Percentiles rank a stretch among this genome's conserved stretches.
These are phyloP conservation scores for Pyrenophora graminea DNA, from an alignment of 2,329 filamentous ascomycete genomes.

Conservation along the genomic window DNA sequence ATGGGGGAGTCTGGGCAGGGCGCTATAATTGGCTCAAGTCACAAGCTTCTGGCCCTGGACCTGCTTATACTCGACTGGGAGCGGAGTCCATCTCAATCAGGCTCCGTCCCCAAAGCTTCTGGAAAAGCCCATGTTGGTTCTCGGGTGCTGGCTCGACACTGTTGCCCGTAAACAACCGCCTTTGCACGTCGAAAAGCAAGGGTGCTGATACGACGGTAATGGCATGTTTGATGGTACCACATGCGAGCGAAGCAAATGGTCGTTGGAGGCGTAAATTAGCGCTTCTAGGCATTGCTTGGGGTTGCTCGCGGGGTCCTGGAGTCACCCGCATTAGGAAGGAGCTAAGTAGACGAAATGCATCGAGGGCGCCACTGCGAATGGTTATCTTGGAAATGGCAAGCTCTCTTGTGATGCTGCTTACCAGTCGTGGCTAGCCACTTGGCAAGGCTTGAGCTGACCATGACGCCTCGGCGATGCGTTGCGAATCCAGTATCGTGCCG, in stretches of 20 bases:
- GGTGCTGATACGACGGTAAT: conserved; percentile 4
- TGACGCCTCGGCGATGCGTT: conserved; percentile 17
- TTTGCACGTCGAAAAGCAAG: conserved; percentile 1
- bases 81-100: background rate
- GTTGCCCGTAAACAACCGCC: conserved; percentile 11
- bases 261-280: conserved; percentile 12
- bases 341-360: conserved; percentile 6
- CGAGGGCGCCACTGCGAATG: conserved; percentile 15
- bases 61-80: conserved; percentile 1
- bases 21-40: conserved; percentile 7
- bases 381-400: conserved; percentile 18
- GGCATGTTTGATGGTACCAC: background rate
- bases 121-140: background rate
- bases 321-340: conserved; percentile 16
- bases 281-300: conserved; percentile 12
- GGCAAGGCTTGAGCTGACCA: conserved; percentile 16
- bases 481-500: conserved; percentile 15
- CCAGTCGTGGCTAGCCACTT: conserved; percentile 18
- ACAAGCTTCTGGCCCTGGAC: conserved; percentile 13
- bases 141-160: background rate
- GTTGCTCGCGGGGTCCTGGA: conserved; percentile 11
- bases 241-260: background rate
- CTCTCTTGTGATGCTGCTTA: conserved; percentile 18
- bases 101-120: background rate
- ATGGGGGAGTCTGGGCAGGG: conserved; percentile 1